phyloP scores from a whole-genome alignment of 257 asterid genomes.

The Henckelia pumila region DNA sequence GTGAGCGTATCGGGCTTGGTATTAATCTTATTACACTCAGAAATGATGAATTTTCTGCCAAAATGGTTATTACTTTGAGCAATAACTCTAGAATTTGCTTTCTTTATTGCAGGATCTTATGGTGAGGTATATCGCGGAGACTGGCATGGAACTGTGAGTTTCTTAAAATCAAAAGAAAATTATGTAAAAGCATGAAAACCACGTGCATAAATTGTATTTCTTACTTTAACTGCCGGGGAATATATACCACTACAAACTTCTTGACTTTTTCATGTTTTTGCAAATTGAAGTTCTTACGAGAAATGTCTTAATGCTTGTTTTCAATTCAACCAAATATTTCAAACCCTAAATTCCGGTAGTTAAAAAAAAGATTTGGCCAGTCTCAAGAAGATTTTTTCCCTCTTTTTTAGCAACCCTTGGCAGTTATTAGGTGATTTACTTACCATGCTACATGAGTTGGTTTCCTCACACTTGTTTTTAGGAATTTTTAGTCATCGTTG shows the following conservation, averaged over 20 bases:
- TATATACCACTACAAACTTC: conserved; percentile 12
- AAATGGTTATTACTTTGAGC: conserved; percentile 10
- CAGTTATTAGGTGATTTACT: background rate
- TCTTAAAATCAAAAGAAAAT: background rate
- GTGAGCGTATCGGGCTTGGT: conserved; percentile 99
- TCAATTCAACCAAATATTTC: background rate
- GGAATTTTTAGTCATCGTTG: background rate
- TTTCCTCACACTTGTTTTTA: conserved; percentile 3
- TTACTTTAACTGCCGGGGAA: conserved; percentile 1
- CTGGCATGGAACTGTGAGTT: conserved; percentile 99
- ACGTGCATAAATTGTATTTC: background rate
- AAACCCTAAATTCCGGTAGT: background rate
- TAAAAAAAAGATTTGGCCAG: background rate
- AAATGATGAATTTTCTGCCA: conserved; percentile 22
- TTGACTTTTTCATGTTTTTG: conserved; percentile 19
- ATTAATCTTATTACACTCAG: conserved; percentile 36
- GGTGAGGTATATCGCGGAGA: conserved; percentile 98
- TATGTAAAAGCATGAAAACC: background rate
- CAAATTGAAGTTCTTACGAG: background rate
- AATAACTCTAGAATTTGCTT: background rate
- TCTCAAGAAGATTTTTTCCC: background rate
- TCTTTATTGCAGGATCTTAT: conserved; percentile 71
- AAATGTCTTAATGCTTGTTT: conserved; percentile 9
- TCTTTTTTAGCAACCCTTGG: background rate
- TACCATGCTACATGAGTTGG: background rate